Base-by-base conservation (phyloP, 202 grass and related monocot species). In the Panicum virgatum region DNA sequence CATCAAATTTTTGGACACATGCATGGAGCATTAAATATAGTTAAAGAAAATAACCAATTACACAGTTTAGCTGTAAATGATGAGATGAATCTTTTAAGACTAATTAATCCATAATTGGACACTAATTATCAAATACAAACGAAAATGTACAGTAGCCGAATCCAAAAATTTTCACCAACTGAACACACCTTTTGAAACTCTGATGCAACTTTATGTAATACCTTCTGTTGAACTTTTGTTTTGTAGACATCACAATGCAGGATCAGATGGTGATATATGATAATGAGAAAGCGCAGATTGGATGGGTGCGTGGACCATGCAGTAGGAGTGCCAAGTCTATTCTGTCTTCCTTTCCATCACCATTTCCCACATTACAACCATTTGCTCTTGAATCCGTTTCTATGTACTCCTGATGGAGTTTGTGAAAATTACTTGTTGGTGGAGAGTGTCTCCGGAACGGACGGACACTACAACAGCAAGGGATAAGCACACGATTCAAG, bases 191-290 rank as follows among this genome's bases (percentile, higher is more conserved):
- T 83, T 69, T 74, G 52, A 54, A 81, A 81, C 57, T 37, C 61
- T 22, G 65, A 65, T 25, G 12, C 44, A 48, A 66, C 20, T 78
- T 78, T 76, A 29, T 75, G 10, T 75, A 74, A 44, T 74, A 77
- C 76, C 34, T 80, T 47, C 6, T 38, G 13, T 60, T 86, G 14
- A 25, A 61, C 2, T 86, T 43, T 29, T 30, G 32, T 78, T 74
- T 76, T 86, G 27, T 74, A 98, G 92, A 98, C 69, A 95, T 98
- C 62, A 89, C 86, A 16, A 73, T 98, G 84, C 95, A 90, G 88
- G 92, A 98, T 83, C 86, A 91, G 77, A 91, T 98, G 88, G 83
- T 98, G 66, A 88, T 94, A 19, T 98, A 98, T 82, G 95, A 98
- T 61, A 98, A 98, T 5, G 95, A 98, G 71, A 93, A 60, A 73